phyloP scores from a whole-genome alignment of 2,329 filamentous ascomycete genomes.

The Nothophaeocryptopus gaeumannii region DNA sequence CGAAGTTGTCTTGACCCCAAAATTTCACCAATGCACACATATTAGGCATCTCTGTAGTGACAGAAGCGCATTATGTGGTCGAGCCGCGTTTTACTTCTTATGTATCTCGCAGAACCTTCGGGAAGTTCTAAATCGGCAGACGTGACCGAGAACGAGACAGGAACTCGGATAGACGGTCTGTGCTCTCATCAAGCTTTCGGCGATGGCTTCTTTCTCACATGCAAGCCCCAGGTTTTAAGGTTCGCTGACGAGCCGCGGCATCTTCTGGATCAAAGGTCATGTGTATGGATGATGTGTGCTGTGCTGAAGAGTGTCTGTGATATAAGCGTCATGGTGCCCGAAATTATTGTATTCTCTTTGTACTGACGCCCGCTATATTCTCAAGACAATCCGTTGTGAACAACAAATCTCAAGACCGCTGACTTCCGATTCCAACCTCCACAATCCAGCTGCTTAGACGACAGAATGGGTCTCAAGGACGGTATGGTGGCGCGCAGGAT shows the following conservation, averaged over 20 bases:
- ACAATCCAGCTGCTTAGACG: neutral
- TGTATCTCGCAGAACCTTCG: conserved; percentile 5
- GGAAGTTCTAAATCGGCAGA: neutral
- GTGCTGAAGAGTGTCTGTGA: neutral
- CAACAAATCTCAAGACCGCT: no score
- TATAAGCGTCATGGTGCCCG: conserved; percentile 5
- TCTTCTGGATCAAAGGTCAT: conserved; percentile 9
- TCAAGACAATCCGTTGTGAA: no score
- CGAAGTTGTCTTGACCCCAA: conserved; percentile 5
- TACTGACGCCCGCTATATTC: no score
- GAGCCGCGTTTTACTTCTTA: no score
- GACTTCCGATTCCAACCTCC: no score
- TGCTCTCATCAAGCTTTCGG: no score
- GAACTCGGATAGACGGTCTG: no score
- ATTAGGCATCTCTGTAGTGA: neutral
- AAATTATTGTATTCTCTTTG: no score
- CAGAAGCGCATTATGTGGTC: neutral
- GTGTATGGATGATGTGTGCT: conserved; percentile 1
- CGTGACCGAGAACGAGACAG: conserved; percentile 3
- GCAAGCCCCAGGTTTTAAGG: conserved; percentile 5
- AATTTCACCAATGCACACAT: no score
- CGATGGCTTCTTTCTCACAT: conserved; percentile 4
- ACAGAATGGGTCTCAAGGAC: conserved; percentile 68
- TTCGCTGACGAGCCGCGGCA: conserved; percentile 9
- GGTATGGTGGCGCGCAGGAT: conserved; percentile 46